Evolutionary conservation across 169 alveolate genomes (phyloP).

Genomic region (Plasmodium relictum): DNA sequence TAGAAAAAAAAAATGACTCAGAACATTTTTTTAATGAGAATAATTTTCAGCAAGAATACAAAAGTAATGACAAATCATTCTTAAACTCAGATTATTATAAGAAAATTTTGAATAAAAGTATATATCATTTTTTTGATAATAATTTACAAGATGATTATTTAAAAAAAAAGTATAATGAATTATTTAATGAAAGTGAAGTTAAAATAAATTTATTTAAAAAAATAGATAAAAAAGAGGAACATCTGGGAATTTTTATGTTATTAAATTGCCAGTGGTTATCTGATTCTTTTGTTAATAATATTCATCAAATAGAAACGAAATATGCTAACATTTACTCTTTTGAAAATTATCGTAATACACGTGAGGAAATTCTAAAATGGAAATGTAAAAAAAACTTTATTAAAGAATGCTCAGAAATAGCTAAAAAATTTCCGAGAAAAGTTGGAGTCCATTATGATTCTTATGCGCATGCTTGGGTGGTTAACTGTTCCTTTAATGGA

Average conservation of each 20-base stretch:
- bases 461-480: slow-evolving; percentile 77
- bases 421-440: slow-evolving; percentile 48
- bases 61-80: not conserved
- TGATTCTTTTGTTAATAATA: slow-evolving; percentile 63
- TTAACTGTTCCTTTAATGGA: slow-evolving; percentile 30
- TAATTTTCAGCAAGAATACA: not conserved
- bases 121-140: slow-evolving; percentile 50
- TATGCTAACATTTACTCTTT: slow-evolving; percentile 62
- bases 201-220: slow-evolving; percentile 28
- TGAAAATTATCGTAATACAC: slow-evolving; percentile 48
- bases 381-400: slow-evolving; percentile 51
- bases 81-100: slow-evolving; percentile 2
- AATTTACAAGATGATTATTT: slow-evolving; percentile 61
- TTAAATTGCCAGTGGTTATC: slow-evolving; percentile 62
- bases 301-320: slow-evolving; percentile 57
- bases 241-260: slow-evolving; percentile 46
- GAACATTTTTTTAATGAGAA: not conserved
- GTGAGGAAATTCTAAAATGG: slow-evolving; percentile 64
- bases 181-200: slow-evolving; percentile 49
- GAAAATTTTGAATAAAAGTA: slow-evolving; percentile 14
- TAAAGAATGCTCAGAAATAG: slow-evolving; percentile 46
- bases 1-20: not conserved
- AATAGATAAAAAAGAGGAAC: slow-evolving; percentile 62
- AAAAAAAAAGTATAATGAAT: slow-evolving; percentile 28
- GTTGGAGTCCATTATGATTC: slow-evolving; percentile 77